Evolutionary conservation across 1,139 yeast species (phyloP), one percentile per base, ranked within the genome.

Genomic region (Suhomyces chickasaworum): DNA sequence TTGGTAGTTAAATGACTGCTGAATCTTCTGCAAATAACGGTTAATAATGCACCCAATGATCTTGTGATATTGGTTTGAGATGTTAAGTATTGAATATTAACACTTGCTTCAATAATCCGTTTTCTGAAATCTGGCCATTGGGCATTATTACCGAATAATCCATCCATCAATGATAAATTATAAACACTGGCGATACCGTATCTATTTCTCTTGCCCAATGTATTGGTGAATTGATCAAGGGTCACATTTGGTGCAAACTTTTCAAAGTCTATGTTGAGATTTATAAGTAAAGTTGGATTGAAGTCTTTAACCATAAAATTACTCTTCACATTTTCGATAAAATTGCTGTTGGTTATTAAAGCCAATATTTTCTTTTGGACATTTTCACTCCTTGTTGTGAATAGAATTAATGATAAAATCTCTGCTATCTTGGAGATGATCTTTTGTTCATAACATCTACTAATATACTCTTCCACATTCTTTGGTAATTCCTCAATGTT

Each of bases 1-100:
- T 71, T 61, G 0, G 64, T 45, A 43, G 63, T 63, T 13, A 80
- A 57, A 13, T 59, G 55, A 16, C 66, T 69, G 25, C 53, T 53
- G 51, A 63, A 74, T 39, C 64, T 65, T 45, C 75, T 71, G 55
- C 84, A 78, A 53, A 78, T 78, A 0, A 95, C 81, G 0, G 95
- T 84, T 25, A 87, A 53, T 13, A 90, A 68, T 1, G 93, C 90
- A 42, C 95, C 91, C 77, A 87, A 83, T 0, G 96, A 80, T 58
- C 84, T 84, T 3, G 89, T 84, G 22, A 86, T 78, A 3, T 80
- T 70, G 18, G 84, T 71, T 59, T 89, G 96, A 1, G 93, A 78
- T 43, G 82, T 77, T 17, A 84, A 73, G 59, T 75, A 77, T 51
- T 89, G 90, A 38, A 83, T 61, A 54, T 85, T 84, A 37, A 83